Evolutionary conservation across 305 asterid species (phyloP).

Genomic region (Coffea humblotiana): DNA sequence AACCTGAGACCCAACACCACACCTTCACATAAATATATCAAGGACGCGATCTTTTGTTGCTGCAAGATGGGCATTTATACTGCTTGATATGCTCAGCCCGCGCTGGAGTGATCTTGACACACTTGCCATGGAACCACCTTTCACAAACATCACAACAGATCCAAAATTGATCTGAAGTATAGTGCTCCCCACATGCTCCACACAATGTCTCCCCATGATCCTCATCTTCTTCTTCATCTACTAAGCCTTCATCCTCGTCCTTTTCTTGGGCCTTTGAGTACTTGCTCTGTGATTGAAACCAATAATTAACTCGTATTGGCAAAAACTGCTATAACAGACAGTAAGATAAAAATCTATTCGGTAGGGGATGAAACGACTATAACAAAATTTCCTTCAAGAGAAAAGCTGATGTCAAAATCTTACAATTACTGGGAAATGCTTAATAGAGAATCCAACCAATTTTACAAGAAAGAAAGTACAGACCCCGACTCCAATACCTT

Average conservation of each 20-base stretch:
- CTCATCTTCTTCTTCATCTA: constrained; percentile 36
- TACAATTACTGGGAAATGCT: not conserved
- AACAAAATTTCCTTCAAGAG: not conserved
- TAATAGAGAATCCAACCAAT: not conserved
- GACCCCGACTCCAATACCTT: not conserved
- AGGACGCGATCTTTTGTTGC: constrained; percentile 41
- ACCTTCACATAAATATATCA: constrained; percentile 12
- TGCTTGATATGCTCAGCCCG: constrained; percentile 44
- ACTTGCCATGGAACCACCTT: constrained; percentile 45
- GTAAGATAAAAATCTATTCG: not conserved
- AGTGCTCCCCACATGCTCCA: constrained; percentile 36
- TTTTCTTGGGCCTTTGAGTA: constrained; percentile 21
- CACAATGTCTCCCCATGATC: constrained; percentile 46
- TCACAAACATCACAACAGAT: constrained; percentile 41
- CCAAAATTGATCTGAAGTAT: constrained; percentile 38
- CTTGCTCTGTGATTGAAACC: constrained; percentile 33
- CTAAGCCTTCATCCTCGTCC: constrained; percentile 29
- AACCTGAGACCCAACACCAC: constrained; percentile 6
- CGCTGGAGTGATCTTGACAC: constrained; percentile 45
- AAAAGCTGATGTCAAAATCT: too few relatives aligned
- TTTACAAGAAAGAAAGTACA: not conserved
- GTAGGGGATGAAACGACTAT: not conserved
- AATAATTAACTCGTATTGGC: not conserved
- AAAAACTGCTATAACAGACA: not conserved
- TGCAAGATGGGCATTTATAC: constrained; percentile 43